These are phyloP conservation scores for Ilex asprella DNA, from an alignment of 257 asterid genomes.

Conservation along the genomic window DNA sequence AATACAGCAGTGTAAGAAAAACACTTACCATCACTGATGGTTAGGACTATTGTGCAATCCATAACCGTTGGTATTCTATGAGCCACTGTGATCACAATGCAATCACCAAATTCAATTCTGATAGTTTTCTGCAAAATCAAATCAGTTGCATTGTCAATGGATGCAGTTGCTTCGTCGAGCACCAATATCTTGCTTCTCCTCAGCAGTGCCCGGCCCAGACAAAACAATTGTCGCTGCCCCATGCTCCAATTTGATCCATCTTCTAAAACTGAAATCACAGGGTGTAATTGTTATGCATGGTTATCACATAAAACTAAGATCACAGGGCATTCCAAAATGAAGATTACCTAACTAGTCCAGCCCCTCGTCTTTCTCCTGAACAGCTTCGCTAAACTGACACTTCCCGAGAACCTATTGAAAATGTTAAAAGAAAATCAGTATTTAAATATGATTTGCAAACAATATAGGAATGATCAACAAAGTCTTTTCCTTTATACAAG, in stretches of 20 bases:
- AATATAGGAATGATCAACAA: neutral
- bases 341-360: slow-evolving; percentile 71
- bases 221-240: slow-evolving; percentile 87
- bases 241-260: slow-evolving; percentile 99
- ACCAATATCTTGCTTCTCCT: slow-evolving; percentile 77
- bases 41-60: slow-evolving; percentile 91
- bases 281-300: too few species aligned
- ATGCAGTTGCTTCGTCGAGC: slow-evolving; percentile 96
- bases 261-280: slow-evolving; percentile 54
- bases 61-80: slow-evolving; percentile 95
- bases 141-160: too few species aligned
- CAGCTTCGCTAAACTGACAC: slow-evolving; percentile 82
- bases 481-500: neutral
- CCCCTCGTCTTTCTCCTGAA: slow-evolving; percentile 72
- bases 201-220: slow-evolving; percentile 81
- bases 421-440: neutral
- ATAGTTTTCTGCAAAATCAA: too few species aligned
- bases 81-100: too few species aligned
- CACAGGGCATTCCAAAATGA: neutral
- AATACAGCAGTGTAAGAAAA: neutral
- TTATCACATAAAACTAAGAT: neutral
- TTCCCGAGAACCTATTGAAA: slow-evolving; percentile 59
- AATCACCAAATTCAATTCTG: too few species aligned
- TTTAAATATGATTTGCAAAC: too few species aligned
- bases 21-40: slow-evolving; percentile 81